A percentile compares a stretch with the other conserved stretches of the same genome.
These are phyloP conservation scores for Metschnikowia baotianmanensis DNA, from an alignment of 805 yeast species.

Conservation along the genomic window DNA sequence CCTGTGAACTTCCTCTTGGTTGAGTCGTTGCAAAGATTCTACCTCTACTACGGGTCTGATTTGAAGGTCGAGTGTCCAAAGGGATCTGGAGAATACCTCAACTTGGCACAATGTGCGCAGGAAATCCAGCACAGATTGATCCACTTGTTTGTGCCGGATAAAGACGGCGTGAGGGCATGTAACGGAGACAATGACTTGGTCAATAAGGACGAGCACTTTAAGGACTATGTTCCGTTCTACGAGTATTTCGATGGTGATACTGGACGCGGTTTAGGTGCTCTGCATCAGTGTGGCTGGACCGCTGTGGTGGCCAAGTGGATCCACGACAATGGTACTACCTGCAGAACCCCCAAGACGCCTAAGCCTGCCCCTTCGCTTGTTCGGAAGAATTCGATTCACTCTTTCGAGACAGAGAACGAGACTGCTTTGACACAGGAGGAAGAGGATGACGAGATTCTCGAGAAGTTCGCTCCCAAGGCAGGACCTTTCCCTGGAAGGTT, in stretches of 20 bases:
- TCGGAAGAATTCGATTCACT: constrained; percentile 30
- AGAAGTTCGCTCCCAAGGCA: constrained; percentile 42
- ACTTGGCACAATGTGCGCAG: constrained; percentile 87
- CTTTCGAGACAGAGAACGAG: constrained; percentile 18
- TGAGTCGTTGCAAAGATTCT: constrained; percentile 84
- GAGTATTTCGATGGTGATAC: constrained; percentile 94
- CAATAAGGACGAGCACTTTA: constrained; percentile 65
- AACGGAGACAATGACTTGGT: constrained; percentile 61
- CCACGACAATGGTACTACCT: constrained; percentile 79
- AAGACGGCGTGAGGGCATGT: constrained; percentile 67
- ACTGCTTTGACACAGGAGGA: constrained; percentile 20
- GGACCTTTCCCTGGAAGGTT: constrained; percentile 54
- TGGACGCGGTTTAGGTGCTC: constrained; percentile 90
- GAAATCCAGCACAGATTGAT: constrained; percentile 84
- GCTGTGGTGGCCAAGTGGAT: constrained; percentile 89
- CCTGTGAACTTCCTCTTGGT: constrained; percentile 84
- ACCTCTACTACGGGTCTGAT: constrained; percentile 81
- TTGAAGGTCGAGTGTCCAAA: constrained; percentile 86
- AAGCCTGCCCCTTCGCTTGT: constrained; percentile 17
- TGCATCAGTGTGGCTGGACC: constrained; percentile 97
- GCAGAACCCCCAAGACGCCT: constrained; percentile 45
- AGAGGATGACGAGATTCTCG: constrained; percentile 32
- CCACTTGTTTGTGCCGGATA: constrained; percentile 68
- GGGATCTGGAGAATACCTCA: constrained; percentile 72
- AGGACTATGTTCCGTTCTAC: constrained; percentile 72